Base-by-base conservation (phyloP, 208 protist species). In the Acanthamoeba culbertsoni region DNA sequence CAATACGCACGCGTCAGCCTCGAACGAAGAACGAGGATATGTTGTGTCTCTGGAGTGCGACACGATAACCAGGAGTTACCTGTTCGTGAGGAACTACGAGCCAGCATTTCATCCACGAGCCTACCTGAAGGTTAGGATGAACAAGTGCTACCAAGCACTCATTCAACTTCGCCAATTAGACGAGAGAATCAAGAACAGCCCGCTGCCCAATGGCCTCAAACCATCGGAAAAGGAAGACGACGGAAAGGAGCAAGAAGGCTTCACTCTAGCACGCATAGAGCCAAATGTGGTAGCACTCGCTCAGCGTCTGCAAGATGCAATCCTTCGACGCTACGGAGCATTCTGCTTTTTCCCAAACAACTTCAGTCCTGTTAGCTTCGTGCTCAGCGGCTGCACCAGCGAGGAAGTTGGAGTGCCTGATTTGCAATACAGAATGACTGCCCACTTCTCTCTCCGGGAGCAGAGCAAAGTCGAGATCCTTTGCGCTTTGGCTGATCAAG, bases 381-480 rank as follows among this genome's bases (percentile, higher is more conserved):
- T 51, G 6, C 42, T 82, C 23, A 75, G 26, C 8, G 65, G 12
- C 14, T 8, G 14, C 26, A 43, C 26, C 33, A 75, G 65, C 18
- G 35, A 68, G 8, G 37, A 65, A 28, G 57, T 33, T 8, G 48
- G 18, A 18, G 48, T 23, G 62, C 12, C 28, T 33, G 62, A n/a
- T 5, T 71, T 33, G 5, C 26, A 37, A n/a, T 82, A 82, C 42
- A 33, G 71, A 8, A 33, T 82, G 23, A 82, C 71, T 3, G 71
- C 71, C 12, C 71, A 82, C 71, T 82, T 82, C 71, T 51, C 71
- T 4, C 71, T 82, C 12, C 71, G 71, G 8, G 71, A 82, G 71
- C 35, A 82, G 71, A 82, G 71, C 71, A 82, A 82, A 42, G 71
- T 82, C 40, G 71, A 82, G 71, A 82, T 82, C 18, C 42, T 82